These are phyloP conservation scores for Akanthomyces muscarius DNA, from an alignment of 2,329 filamentous ascomycete genomes.

Conservation along the genomic window DNA sequence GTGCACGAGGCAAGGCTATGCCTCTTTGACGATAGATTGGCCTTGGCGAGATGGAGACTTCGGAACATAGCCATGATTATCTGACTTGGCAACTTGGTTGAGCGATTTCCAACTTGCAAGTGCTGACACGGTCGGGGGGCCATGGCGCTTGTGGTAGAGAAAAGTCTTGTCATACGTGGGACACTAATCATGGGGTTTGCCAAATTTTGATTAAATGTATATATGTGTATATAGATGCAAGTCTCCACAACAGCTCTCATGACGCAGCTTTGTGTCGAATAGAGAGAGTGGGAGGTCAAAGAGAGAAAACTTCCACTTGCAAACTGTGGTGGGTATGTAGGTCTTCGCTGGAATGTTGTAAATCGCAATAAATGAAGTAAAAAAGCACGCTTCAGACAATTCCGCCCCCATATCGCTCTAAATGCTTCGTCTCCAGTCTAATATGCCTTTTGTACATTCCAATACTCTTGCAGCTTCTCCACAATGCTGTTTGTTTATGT, in stretches of 20 bases:
- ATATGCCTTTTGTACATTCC: constrained; percentile 7
- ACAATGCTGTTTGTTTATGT: constrained; percentile 12
- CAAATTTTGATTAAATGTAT: neutral
- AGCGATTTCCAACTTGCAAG: neutral
- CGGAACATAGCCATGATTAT: neutral
- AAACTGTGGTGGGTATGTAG: constrained; percentile 11
- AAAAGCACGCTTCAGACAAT: constrained; percentile 3
- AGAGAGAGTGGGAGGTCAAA: neutral
- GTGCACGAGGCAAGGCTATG: neutral
- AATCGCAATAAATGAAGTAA: constrained; percentile 3
- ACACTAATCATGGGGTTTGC: neutral
- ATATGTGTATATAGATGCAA: constrained; percentile 4
- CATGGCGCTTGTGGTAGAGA: neutral
- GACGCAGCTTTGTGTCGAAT: neutral
- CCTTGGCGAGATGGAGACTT: constrained; percentile 7
- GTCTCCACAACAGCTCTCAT: neutral
- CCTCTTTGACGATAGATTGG: neutral
- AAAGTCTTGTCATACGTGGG: neutral
- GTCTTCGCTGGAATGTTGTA: constrained; percentile 6
- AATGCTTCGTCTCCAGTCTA: constrained; percentile 11
- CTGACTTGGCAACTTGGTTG: neutral
- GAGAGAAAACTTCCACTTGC: neutral
- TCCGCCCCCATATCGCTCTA: neutral
- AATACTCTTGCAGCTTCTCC: constrained; percentile 3
- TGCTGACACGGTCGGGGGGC: neutral